Base-by-base conservation (phyloP, 768 basidiomycete species). In the Neoboletus brunneissimus region DNA sequence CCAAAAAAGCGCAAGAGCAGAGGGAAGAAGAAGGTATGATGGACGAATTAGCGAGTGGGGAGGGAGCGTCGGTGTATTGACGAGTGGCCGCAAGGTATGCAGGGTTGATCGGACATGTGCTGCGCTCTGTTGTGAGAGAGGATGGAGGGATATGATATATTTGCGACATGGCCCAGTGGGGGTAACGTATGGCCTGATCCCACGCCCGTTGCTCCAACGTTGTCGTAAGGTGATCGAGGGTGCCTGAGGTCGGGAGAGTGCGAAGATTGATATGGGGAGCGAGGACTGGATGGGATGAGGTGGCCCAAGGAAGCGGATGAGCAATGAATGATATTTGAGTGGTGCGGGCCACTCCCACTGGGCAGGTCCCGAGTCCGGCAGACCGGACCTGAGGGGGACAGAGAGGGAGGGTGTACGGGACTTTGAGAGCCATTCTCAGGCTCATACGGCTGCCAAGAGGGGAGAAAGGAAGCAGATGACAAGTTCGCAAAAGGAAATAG, bases 1-100 rank as follows among this genome's bases (percentile, higher is more conserved):
- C 25, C 43, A n/a, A 69, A 48, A 52, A 68, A 58, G 54, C 64
- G 59, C 48, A 69, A 59, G 60, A 54, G 23, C 18, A 61, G 47
- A 23, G 67, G 67, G 32, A 60, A 37, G 54, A 69, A 58, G 50
- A 62, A 56, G 51, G 55, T n/a, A 12, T 59, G 20, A 13, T n/a
- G 16, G 34, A 9, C 4, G 27, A 20, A 29, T 1, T 8, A 35
- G 16, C 4, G 32, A 38, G 22, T 20, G 13, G 45, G 10, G 23
- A 43, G 31, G 20, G 0, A 23, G 3, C 3, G 35, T 48, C 45
- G 62, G 55, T n/a, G 7, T 53, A 37, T 48, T 47, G 35, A 54
- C 40, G 38, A 44, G 50, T 37, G 35, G 2, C 50, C 62, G 62
- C 45, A 12, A 38, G 22, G 34, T 32, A 16, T 40, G n/a, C 32